Percentiles rank a stretch among this genome's conserved stretches.
phyloP scores from a whole-genome alignment of 495 filamentous ascomycete species.

The Amniculicola lignicola region DNA sequence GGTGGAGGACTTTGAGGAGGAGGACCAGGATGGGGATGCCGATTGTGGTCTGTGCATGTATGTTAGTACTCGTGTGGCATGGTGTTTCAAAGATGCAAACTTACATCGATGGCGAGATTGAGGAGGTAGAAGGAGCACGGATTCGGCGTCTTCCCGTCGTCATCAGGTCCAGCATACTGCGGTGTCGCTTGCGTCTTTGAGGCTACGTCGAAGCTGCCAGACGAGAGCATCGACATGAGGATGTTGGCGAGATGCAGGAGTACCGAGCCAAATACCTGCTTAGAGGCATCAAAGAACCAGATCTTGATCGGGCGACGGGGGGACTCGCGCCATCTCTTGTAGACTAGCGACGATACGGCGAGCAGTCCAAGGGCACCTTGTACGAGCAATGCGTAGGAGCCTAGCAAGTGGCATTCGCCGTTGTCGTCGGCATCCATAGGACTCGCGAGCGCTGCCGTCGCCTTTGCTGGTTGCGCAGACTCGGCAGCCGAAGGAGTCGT shows the following conservation, averaged over 20 bases:
- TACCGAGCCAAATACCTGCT: conserved; percentile 93
- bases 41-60: conserved; percentile 69
- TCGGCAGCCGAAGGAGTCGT: conserved; percentile 11
- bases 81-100: conserved; percentile 39
- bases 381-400: conserved; percentile 81
- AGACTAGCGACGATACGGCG: conserved; percentile 81
- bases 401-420: conserved; percentile 78
- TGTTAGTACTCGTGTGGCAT: neutral
- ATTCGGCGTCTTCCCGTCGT: conserved; percentile 70
- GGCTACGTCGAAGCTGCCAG: conserved; percentile 61
- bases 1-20: conserved; percentile 72
- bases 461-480: conserved; percentile 3
- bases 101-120: conserved; percentile 92
- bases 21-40: conserved; percentile 91
- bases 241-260: conserved; percentile 89
- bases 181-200: conserved; percentile 28
- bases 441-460: conserved; percentile 8
- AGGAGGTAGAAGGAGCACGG: conserved; percentile 95
- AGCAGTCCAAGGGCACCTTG: conserved; percentile 83
- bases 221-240: conserved; percentile 90
- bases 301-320: conserved; percentile 90
- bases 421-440: conserved; percentile 44
- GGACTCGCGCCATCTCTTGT: conserved; percentile 86
- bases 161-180: conserved; percentile 29
- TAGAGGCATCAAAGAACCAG: conserved; percentile 95